These are phyloP conservation scores for Trypanosoma grayi DNA, from an alignment of 208 protist species.

Conservation along the genomic window DNA sequence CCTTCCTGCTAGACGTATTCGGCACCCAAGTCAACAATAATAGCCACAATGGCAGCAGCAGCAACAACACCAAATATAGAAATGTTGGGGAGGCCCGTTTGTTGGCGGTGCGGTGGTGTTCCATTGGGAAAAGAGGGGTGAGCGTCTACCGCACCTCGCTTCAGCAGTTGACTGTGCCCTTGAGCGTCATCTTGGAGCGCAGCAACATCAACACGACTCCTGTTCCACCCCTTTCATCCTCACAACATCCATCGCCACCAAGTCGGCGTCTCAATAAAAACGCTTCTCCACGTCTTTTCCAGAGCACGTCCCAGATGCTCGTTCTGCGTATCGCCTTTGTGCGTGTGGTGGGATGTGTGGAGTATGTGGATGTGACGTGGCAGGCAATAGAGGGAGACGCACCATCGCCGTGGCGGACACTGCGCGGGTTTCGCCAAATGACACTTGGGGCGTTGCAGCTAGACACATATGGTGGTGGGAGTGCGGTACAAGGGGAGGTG, in stretches of 20 bases:
- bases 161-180: not conserved
- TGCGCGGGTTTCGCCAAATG: conserved; percentile 15
- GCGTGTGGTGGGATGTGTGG: conserved; percentile 21
- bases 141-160: not conserved
- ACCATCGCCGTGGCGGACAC: conserved; percentile 11
- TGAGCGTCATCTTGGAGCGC: conserved; percentile 12
- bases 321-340: conserved; percentile 24
- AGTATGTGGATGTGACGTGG: conserved; percentile 20
- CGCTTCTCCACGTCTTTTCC: not conserved
- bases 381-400: not conserved
- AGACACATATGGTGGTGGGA: not conserved
- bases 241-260: too few relatives aligned
- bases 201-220: not conserved
- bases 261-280: not conserved
- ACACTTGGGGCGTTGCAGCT: conserved; percentile 8
- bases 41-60: not conserved
- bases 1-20: conserved; percentile 10
- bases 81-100: not conserved
- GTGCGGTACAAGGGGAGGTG: conserved; percentile 11
- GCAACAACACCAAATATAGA: too few relatives aligned
- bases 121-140: not conserved
- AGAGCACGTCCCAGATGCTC: not conserved
- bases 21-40: too few relatives aligned
- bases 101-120: conserved; percentile 6
- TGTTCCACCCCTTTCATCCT: not conserved